phyloP scores from a whole-genome alignment of 1,284 basidiomycete species.

The Rhodotorula sp. region DNA sequence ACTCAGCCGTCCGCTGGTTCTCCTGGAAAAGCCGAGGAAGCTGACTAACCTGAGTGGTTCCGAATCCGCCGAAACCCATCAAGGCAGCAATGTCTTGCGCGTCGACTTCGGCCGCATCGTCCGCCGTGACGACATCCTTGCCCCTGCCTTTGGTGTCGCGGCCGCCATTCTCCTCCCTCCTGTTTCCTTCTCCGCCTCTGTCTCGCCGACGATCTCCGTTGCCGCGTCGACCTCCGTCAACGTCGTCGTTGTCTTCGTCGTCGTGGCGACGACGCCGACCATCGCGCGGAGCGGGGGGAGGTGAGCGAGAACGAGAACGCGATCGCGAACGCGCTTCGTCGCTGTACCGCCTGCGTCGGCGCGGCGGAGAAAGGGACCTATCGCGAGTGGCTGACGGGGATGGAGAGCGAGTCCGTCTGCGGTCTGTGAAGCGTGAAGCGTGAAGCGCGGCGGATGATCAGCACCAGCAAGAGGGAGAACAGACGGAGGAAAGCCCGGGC shows the following conservation, averaged over 20 bases:
- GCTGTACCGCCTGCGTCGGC: background rate
- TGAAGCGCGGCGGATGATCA: background rate
- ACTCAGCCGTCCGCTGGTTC: background rate
- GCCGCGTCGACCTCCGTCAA: too few species aligned
- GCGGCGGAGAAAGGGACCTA: conserved; percentile 10
- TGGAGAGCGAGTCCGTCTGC: conserved; percentile 13
- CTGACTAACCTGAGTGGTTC: conserved; percentile 73
- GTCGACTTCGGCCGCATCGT: conserved; percentile 61
- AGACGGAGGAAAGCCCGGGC: background rate
- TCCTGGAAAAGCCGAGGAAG: background rate
- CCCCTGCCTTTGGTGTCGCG: background rate
- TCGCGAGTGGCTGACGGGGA: conserved; percentile 1
- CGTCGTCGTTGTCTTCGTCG: too few species aligned
- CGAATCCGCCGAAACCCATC: conserved; percentile 89
- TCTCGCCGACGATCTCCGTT: background rate
- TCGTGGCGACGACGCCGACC: background rate
- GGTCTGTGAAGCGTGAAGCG: background rate
- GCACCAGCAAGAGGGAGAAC: background rate
- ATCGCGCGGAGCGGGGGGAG: background rate
- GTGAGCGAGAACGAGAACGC: background rate
- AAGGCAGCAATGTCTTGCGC: conserved; percentile 77
- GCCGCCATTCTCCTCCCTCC: background rate
- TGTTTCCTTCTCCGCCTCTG: background rate
- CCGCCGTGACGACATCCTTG: conserved; percentile 43
- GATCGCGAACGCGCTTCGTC: conserved; percentile 4